Evolutionary conservation across 169 alveolate genomes (phyloP).

Genomic region (Theileria annulata): DNA sequence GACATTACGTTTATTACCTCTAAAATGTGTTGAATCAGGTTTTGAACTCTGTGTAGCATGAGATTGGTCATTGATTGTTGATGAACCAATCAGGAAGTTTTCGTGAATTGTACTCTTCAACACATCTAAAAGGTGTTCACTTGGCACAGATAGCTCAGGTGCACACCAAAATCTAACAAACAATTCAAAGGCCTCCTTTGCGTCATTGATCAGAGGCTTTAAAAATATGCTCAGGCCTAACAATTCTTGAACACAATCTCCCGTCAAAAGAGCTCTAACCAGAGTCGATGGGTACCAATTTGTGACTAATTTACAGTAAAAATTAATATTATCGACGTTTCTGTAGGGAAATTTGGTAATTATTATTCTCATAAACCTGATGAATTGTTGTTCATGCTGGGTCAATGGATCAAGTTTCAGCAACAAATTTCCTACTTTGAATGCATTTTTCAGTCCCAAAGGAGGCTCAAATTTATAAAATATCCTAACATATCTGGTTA

Average conservation of each 20-base stretch:
- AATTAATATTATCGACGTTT: not conserved
- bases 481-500: constrained; percentile 20
- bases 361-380: not conserved
- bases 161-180: constrained; percentile 39
- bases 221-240: constrained; percentile 6
- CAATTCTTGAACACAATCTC: not conserved
- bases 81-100: constrained; percentile 11
- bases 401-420: constrained; percentile 1
- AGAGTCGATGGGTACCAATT: constrained; percentile 25
- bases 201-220: constrained; percentile 16
- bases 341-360: constrained; percentile 17
- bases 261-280: not conserved
- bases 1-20: not conserved
- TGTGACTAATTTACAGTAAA: not conserved
- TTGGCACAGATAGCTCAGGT: constrained; percentile 2
- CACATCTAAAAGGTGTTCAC: not conserved
- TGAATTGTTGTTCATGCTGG: constrained; percentile 8
- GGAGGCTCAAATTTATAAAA: not conserved
- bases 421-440: not conserved
- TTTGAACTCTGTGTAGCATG: too few relatives aligned
- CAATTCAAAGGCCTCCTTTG: constrained; percentile 22
- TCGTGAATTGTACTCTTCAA: constrained; percentile 25
- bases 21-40: not conserved
- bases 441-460: not conserved
- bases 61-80: constrained; percentile 3